Conservation (phyloP, 768 basidiomycete genomes). For the Amyloporia xantha region DNA sequence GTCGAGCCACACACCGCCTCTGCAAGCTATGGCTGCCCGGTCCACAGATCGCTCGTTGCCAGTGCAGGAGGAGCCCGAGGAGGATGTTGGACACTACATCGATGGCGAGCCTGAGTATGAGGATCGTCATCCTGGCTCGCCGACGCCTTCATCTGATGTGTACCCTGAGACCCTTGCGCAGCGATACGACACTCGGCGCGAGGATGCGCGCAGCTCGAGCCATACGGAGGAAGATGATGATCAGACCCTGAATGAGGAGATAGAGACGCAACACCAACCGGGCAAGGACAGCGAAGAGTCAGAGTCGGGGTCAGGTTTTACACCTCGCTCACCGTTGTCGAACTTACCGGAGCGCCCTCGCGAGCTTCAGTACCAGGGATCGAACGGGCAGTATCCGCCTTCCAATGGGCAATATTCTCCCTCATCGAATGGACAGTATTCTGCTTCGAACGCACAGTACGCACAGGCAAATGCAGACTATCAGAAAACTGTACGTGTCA, state of each 20-base stretch:
- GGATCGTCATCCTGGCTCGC: conserved; percentile 33
- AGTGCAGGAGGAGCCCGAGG: conserved; percentile 71
- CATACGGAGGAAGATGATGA: conserved; percentile 40
- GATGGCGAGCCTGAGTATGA: conserved; percentile 25
- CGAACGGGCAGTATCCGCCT: conserved; percentile 18
- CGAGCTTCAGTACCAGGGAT: conserved; percentile 21
- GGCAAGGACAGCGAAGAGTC: conserved; percentile 23
- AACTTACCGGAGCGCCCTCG: conserved; percentile 48
- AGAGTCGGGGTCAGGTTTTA: conserved; percentile 32
- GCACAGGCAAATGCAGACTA: conserved; percentile 19
- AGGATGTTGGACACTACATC: conserved; percentile 37
- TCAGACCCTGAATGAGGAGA: conserved; percentile 44
- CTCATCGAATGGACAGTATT: conserved; percentile 19
- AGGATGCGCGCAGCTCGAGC: conserved; percentile 33
- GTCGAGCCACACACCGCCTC: conserved; percentile 48
- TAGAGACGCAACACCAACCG: conserved; percentile 29
- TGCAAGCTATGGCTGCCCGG: conserved; percentile 43
- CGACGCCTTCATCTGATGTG: conserved; percentile 49
- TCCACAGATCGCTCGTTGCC: conserved; percentile 70
- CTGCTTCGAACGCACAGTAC: conserved; percentile 14
- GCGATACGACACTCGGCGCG: conserved; percentile 29
- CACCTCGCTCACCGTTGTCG: conserved; percentile 61
- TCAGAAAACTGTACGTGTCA: conserved; percentile 36
- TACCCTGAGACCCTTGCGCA: conserved; percentile 37
- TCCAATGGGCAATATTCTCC: conserved; percentile 19